Evolutionary conservation across 2,329 filamentous ascomycete genomes (phyloP).

Genomic region (Keithomyces neogunnii): DNA sequence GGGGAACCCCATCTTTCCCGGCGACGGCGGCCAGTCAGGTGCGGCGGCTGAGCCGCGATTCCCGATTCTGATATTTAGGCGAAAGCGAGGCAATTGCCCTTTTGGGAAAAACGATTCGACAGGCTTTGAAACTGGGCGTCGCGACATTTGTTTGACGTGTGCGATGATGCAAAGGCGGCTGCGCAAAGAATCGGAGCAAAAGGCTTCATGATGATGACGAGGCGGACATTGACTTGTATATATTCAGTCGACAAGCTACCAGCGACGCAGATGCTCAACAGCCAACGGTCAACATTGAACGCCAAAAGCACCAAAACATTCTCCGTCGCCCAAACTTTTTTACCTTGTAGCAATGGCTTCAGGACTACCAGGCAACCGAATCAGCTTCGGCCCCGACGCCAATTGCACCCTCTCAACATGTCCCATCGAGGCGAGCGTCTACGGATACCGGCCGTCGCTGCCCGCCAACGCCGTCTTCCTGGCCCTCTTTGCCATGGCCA

Average conservation of each 20-base stretch:
- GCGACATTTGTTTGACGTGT: no score
- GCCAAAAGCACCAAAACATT: no score
- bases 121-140: no score
- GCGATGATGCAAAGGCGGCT: no score
- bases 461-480: conserved; percentile 34
- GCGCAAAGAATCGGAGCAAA: no score
- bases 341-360: neutral
- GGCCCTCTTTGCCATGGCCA: conserved; percentile 35
- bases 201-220: no score
- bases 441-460: conserved; percentile 37
- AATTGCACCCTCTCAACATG: conserved; percentile 44
- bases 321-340: neutral
- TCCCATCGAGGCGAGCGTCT: conserved; percentile 34
- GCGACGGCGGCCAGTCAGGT: neutral
- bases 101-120: neutral
- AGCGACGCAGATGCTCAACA: no score
- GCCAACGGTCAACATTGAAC: no score
- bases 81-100: neutral
- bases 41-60: neutral
- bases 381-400: conserved; percentile 34
- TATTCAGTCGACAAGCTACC: no score
- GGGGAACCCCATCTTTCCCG: neutral
- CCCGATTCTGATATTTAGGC: neutral
- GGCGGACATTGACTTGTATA: no score
- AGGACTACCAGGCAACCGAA: conserved; percentile 7